Evolutionary conservation across 2,329 filamentous ascomycete genomes (phyloP).

Genomic region (Knufia fluminis): DNA sequence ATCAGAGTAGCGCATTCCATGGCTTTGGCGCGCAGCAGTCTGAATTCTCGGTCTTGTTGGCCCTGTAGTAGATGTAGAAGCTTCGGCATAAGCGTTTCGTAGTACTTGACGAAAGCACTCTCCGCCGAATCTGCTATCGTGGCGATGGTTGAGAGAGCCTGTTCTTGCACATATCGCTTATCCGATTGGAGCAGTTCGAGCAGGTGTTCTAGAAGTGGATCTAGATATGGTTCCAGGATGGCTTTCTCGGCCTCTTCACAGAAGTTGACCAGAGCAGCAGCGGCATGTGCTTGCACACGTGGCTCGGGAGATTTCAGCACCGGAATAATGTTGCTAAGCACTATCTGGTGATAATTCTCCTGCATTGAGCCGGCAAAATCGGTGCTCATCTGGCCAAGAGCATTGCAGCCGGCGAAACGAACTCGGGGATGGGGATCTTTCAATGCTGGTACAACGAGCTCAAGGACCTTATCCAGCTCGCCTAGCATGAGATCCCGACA

Average conservation of each 20-base stretch:
- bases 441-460: constrained; percentile 85
- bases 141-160: constrained; percentile 93
- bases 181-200: constrained; percentile 81
- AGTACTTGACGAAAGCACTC: constrained; percentile 88
- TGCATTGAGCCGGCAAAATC: constrained; percentile 99
- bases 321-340: constrained; percentile 84
- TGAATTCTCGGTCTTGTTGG: constrained; percentile 88
- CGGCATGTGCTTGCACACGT: constrained; percentile 91
- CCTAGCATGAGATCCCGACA: constrained; percentile 93
- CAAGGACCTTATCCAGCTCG: constrained; percentile 86
- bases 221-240: constrained; percentile 85
- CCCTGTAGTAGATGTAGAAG: constrained; percentile 81
- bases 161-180: constrained; percentile 95
- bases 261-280: constrained; percentile 96
- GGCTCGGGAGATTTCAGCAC: constrained; percentile 84
- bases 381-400: constrained; percentile 98
- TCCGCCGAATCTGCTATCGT: constrained; percentile 98
- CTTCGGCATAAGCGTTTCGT: constrained; percentile 89
- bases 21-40: constrained; percentile 84
- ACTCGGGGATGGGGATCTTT: constrained; percentile 87
- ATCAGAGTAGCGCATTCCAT: constrained; percentile 99
- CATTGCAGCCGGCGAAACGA: constrained; percentile 95
- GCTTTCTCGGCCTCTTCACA: constrained; percentile 95
- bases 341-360: constrained; percentile 79
- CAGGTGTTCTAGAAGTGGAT: constrained; percentile 73